Evolutionary conservation across 345 rosid genomes (phyloP).

Genomic region (Syzygium aqueum): DNA sequence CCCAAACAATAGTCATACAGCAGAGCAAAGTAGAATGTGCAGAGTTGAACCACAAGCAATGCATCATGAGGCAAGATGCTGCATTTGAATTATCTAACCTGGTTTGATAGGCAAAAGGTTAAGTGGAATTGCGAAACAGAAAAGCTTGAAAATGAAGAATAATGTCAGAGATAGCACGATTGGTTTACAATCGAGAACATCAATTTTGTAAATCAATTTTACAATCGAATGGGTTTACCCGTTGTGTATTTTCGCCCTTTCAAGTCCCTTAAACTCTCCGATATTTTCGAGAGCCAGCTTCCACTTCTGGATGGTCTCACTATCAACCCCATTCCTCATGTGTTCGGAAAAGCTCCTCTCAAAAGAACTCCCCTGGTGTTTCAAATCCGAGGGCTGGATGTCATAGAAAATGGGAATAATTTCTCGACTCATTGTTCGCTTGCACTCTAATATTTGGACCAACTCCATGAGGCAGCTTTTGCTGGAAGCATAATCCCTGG

Average conservation of each 20-base stretch:
- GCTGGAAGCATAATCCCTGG: not conserved
- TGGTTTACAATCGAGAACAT: accelerated
- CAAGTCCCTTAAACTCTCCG: not conserved
- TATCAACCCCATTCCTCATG: not conserved
- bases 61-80: not conserved
- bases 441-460: not conserved
- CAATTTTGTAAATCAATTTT: not conserved
- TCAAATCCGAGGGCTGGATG: not conserved
- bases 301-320: not conserved
- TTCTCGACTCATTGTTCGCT: not conserved
- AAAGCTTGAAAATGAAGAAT: not conserved
- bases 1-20: not conserved
- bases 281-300: not conserved
- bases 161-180: not conserved
- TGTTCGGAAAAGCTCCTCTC: not conserved
- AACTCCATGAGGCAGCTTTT: not conserved
- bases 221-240: not conserved
- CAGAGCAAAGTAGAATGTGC: not conserved
- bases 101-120: not conserved
- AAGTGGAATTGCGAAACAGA: not conserved
- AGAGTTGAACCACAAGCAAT: not conserved
- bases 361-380: not conserved
- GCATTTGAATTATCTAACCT: not conserved
- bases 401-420: not conserved
- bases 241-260: not conserved